A percentile compares a stretch with the other conserved stretches of the same genome.
Conservation (phyloP, 306 rosid species). For the Fragaria iinumae region DNA sequence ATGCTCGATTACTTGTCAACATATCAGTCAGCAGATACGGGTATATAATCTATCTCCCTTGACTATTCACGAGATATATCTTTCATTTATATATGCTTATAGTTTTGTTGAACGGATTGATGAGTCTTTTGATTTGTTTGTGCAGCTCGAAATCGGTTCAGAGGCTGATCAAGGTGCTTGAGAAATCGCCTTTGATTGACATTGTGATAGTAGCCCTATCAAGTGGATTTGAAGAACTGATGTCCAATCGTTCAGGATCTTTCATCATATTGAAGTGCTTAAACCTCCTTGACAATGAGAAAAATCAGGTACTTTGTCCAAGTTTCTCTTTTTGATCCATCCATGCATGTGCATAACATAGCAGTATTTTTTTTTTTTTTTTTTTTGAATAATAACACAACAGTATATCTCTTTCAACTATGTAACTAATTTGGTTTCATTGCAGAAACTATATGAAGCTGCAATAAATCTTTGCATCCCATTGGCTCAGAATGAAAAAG, state of each 20-base stretch:
- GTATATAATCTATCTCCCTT: constrained; percentile 8
- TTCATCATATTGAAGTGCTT: constrained; percentile 21
- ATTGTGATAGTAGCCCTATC: constrained; percentile 2
- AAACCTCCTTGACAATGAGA: background rate
- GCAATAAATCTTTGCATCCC: background rate
- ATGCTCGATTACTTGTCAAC: background rate
- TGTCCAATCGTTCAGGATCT: constrained; percentile 15
- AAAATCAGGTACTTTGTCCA: constrained; percentile 17
- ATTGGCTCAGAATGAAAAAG: constrained; percentile 23
- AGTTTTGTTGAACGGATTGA: background rate
- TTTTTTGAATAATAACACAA: no score
- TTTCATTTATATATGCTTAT: background rate
- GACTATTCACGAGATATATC: background rate
- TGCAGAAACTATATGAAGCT: constrained; percentile 17
- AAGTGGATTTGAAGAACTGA: background rate
- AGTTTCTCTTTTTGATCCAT: background rate
- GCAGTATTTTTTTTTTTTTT: background rate
- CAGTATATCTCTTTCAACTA: background rate
- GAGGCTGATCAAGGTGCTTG: constrained; percentile 23
- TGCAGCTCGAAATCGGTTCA: constrained; percentile 23
- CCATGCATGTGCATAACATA: background rate
- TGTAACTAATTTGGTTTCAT: background rate
- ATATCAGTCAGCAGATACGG: constrained; percentile 1
- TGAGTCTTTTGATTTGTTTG: background rate
- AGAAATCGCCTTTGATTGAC: constrained; percentile 2